Evolutionary conservation across 345 rosid genomes (phyloP).

Genomic region (Eutrema heterophyllum): DNA sequence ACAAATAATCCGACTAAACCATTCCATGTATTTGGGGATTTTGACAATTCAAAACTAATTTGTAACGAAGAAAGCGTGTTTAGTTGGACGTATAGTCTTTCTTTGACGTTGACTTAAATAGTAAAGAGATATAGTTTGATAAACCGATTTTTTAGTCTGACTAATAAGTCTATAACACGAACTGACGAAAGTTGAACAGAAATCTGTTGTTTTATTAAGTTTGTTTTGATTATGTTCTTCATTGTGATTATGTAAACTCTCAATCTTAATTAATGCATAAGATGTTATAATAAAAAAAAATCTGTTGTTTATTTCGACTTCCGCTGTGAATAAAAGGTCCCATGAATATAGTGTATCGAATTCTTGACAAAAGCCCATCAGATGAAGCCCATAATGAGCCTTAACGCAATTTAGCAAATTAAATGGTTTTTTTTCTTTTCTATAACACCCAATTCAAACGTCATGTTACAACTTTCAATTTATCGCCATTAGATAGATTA

Average conservation of each 20-base stretch:
- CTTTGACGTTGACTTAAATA: background rate
- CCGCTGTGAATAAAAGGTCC: no score
- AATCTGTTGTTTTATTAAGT: background rate
- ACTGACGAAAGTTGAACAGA: background rate
- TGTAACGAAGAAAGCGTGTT: constrained; percentile 1
- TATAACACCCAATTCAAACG: background rate
- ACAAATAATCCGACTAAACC: background rate
- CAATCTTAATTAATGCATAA: no score
- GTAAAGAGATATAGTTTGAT: background rate
- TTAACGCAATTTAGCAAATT: background rate
- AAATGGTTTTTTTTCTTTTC: background rate
- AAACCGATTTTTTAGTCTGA: background rate
- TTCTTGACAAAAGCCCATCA: background rate
- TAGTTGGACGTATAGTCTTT: background rate
- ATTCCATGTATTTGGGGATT: background rate
- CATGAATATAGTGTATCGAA: background rate
- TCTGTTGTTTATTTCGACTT: no score
- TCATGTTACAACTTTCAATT: background rate
- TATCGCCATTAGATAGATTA: no score
- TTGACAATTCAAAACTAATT: background rate
- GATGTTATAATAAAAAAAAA: no score
- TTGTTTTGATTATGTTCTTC: no score
- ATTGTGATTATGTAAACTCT: no score
- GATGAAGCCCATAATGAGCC: background rate
- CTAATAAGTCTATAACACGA: background rate